Evolutionary conservation across 805 yeast genomes (phyloP).

Genomic region (Cyberlindnera veronae): DNA sequence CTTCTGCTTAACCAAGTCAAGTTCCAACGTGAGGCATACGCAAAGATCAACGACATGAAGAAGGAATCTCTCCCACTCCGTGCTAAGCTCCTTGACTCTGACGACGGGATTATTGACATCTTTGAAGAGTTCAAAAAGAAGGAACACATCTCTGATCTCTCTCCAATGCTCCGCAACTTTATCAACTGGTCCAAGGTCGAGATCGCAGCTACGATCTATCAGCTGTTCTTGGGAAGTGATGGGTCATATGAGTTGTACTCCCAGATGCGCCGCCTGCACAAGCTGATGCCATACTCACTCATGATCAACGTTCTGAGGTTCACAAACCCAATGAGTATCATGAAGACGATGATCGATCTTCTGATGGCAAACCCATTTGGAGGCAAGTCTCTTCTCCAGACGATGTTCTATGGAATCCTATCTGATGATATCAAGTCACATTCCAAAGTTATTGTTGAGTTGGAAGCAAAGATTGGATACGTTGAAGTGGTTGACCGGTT

Average conservation of each 20-base stretch:
- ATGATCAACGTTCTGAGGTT: slow-evolving; percentile 73
- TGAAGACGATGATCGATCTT: slow-evolving; percentile 75
- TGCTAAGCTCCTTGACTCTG: slow-evolving; percentile 44
- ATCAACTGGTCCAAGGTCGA: slow-evolving; percentile 82
- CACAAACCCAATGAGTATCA: slow-evolving; percentile 84
- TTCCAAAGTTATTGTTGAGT: slow-evolving; percentile 46
- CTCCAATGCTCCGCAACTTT: slow-evolving; percentile 65
- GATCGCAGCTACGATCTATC: slow-evolving; percentile 79
- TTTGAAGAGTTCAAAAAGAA: slow-evolving; percentile 64
- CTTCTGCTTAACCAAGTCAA: slow-evolving; percentile 59
- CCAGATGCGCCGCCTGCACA: slow-evolving; percentile 69
- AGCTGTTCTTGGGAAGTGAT: slow-evolving; percentile 76
- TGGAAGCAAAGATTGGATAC: slow-evolving; percentile 38
- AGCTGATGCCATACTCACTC: slow-evolving; percentile 73
- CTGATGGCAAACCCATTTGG: slow-evolving; percentile 80
- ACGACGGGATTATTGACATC: slow-evolving; percentile 54
- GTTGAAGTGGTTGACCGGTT: slow-evolving; percentile 28
- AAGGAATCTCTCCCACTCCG: slow-evolving; percentile 59
- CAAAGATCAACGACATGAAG: slow-evolving; percentile 51
- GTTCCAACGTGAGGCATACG: slow-evolving; percentile 68
- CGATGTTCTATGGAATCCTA: slow-evolving; percentile 65
- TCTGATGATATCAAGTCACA: slow-evolving; percentile 72
- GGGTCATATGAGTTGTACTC: slow-evolving; percentile 71
- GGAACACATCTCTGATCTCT: slow-evolving; percentile 49
- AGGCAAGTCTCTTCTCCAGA: slow-evolving; percentile 64